Base-by-base conservation (phyloP, 2,329 filamentous ascomycete genomes). In the Fusarium nanum region DNA sequence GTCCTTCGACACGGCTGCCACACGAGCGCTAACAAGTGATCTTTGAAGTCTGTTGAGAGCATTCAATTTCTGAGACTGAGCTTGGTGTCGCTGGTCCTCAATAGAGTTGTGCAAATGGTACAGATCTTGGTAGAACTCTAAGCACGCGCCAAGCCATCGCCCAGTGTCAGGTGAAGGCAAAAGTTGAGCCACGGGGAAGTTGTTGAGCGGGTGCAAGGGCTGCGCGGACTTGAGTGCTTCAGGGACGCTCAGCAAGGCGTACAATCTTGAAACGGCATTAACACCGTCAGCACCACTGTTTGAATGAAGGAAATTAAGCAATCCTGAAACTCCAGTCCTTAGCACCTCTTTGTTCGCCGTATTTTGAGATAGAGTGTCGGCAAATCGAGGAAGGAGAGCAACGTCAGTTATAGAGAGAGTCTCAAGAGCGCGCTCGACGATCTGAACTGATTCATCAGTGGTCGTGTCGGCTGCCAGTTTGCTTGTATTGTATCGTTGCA, bases 41-140 rank as follows among this genome's bases (percentile, higher is more conserved):
- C 89, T 83, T 75, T 91, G 88, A 10, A 91, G 80, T 10, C 89
- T 84, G 65, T 85, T 90, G 68, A 91, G 78, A 3, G 82, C 81
- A 9, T 86, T 86, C 7, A 89, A 78, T 53, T 85, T 86, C 41
- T 81, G 81, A 50, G 83, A 78, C 42, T 82, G 81, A 50, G 83
- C 82, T 52, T 82, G 80, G 16, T 73, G 73, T 7, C 80, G 78
- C 53, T 87, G 83, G 1, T 73, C 60, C 14, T 83, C 78, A 40
- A 89, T 78, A 5, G 76, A 78, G 11, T 79, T 77, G 50, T 82
- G 79, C 7, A 86, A 80, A 37, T 67, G 70, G 37, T 82, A 79
- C 3, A 88, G 75, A 7, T 85, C 81, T 14, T 81, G 73, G 45
- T 83, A 82, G 48, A 84, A 78, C 53, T 90, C 88, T 55, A 87